Evolutionary conservation across 2,329 filamentous ascomycete species (phyloP).

Genomic region (Pseudomassariella vexata): DNA sequence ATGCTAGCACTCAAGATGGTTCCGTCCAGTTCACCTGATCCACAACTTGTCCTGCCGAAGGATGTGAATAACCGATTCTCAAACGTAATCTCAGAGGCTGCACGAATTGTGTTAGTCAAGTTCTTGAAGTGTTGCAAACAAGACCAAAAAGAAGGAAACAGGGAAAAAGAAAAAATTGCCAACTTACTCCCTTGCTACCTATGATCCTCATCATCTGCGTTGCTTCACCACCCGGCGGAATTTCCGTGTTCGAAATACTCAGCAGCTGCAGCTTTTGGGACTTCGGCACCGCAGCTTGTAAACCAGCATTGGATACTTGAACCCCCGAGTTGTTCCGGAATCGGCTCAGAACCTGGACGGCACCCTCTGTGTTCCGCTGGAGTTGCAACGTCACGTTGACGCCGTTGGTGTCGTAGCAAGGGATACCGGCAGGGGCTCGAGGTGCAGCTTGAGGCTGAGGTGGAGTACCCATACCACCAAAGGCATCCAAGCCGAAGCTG

Average conservation of each 20-base stretch:
- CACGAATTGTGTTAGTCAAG: conserved; percentile 9
- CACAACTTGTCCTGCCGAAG: conserved; percentile 63
- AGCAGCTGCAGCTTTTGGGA: conserved; percentile 90
- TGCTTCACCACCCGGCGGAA: conserved; percentile 74
- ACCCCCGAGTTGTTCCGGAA: conserved; percentile 73
- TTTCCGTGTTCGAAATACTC: conserved; percentile 75
- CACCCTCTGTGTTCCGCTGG: conserved; percentile 73
- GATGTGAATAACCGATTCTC: conserved; percentile 74
- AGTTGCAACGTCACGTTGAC: conserved; percentile 76
- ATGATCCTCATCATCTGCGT: conserved; percentile 87
- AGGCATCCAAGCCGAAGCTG: conserved; percentile 41
- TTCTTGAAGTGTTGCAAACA: conserved; percentile 16
- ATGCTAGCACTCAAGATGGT: conserved; percentile 37
- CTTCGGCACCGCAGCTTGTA: conserved; percentile 95
- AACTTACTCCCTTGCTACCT: conserved; percentile 81
- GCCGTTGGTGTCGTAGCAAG: conserved; percentile 82
- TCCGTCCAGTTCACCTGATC: conserved; percentile 98
- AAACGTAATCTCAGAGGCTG: conserved; percentile 81
- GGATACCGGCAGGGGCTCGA: conserved; percentile 48
- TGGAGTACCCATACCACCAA: conserved; percentile 41
- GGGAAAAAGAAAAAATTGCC: not conserved
- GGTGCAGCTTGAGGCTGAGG: conserved; percentile 36
- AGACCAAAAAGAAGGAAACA: conserved; percentile 5
- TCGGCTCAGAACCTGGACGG: conserved; percentile 74
- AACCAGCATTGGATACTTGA: conserved; percentile 65